Percentiles rank a stretch among this genome's conserved stretches.
These are phyloP conservation scores for Quercus cerris DNA, from an alignment of 306 rosid species.

Conservation along the genomic window DNA sequence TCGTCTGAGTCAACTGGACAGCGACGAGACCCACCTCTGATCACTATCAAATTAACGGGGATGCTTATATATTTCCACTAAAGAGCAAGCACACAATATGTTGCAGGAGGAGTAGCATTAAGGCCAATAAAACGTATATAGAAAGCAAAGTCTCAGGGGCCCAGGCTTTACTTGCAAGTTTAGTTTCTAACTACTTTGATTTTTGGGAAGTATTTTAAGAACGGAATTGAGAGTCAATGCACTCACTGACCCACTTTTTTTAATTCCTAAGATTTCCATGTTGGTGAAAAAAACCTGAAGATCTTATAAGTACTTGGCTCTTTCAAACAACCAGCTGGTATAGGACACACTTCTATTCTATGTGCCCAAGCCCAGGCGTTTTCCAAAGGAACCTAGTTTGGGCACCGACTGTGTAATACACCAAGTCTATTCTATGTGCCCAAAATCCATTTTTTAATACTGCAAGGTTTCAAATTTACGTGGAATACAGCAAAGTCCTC, in stretches of 20 bases:
- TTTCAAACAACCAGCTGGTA: no score
- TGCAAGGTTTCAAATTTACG: no score
- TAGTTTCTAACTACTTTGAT: background rate
- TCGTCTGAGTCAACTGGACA: background rate
- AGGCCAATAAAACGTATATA: conserved; percentile 15
- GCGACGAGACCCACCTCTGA: background rate
- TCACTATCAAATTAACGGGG: background rate
- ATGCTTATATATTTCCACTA: conserved; percentile 1
- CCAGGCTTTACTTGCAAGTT: conserved; percentile 21
- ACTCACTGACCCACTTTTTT: background rate
- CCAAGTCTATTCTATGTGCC: no score
- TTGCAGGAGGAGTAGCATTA: background rate
- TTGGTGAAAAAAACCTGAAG: no score
- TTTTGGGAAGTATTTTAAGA: background rate
- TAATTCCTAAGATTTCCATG: no score
- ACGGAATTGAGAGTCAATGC: background rate
- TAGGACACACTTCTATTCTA: no score
- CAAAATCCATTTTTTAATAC: no score
- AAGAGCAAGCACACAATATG: background rate
- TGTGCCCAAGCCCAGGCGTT: no score
- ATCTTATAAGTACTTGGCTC: no score
- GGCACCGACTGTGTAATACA: no score
- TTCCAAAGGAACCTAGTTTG: no score
- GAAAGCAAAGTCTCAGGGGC: background rate
- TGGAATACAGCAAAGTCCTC: no score